These are phyloP conservation scores for Lolium perenne DNA, from an alignment of 176 grass and related monocot genomes.

Conservation along the genomic window DNA sequence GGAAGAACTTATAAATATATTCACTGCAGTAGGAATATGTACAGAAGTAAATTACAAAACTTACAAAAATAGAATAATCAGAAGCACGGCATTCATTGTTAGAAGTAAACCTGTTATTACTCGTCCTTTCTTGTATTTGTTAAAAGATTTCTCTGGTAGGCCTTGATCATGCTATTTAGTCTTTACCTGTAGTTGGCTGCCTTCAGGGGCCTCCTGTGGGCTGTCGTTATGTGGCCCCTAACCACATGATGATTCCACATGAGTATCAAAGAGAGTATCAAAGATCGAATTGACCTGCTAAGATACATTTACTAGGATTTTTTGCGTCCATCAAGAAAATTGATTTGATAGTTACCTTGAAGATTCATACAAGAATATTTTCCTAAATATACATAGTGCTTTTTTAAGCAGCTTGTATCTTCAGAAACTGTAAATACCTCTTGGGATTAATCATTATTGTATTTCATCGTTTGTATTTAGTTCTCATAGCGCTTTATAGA, in stretches of 20 bases:
- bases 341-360: slow-evolving; percentile 1
- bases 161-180: slow-evolving; percentile 10
- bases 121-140: not conserved
- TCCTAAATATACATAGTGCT: not conserved
- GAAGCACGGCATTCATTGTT: not conserved
- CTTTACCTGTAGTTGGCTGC: slow-evolving; percentile 5
- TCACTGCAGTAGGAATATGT: not conserved
- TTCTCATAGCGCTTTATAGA: not conserved
- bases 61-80: slow-evolving; percentile 15
- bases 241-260: not conserved
- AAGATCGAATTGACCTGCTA: slow-evolving; percentile 4
- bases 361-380: slow-evolving; percentile 17
- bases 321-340: slow-evolving; percentile 17
- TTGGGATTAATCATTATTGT: not conserved
- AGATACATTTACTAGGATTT: not conserved
- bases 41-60: not conserved
- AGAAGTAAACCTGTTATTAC: slow-evolving; percentile 8
- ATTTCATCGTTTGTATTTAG: slow-evolving; percentile 17
- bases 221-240: not conserved
- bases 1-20: slow-evolving; percentile 20
- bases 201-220: not conserved
- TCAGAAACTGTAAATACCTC: slow-evolving; percentile 14
- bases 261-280: not conserved
- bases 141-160: not conserved
- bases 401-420: not conserved